phyloP scores from a whole-genome alignment of 1,284 basidiomycete species.

The Moesziomyces globuligerus region DNA sequence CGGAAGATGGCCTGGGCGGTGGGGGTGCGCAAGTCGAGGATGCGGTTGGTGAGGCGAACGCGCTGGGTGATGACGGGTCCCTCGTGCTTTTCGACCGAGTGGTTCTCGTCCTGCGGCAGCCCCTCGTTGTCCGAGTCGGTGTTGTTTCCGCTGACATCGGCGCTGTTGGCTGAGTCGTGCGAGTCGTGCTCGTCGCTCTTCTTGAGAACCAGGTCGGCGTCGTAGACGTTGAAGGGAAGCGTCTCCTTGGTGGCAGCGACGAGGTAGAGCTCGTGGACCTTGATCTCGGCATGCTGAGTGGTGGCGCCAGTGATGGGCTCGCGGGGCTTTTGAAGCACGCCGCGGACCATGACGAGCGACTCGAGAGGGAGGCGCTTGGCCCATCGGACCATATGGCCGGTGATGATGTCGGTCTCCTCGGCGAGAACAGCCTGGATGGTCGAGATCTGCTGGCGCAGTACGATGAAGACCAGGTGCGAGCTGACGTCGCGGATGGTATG shows the following conservation, averaged over 20 bases:
- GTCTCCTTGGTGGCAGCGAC: slow-evolving; percentile 48
- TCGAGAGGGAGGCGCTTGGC: slow-evolving; percentile 57
- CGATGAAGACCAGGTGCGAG: slow-evolving; percentile 59
- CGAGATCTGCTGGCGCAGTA: slow-evolving; percentile 57
- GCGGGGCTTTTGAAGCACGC: slow-evolving; percentile 52
- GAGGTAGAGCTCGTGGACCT: slow-evolving; percentile 56
- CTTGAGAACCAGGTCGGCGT: slow-evolving; percentile 54
- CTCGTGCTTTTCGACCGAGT: slow-evolving; percentile 33
- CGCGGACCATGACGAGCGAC: slow-evolving; percentile 57
- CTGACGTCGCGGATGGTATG: slow-evolving; percentile 60
- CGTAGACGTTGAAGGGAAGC: slow-evolving; percentile 63
- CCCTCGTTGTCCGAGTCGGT: slow-evolving; percentile 28
- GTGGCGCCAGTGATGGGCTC: slow-evolving; percentile 57
- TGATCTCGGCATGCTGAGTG: slow-evolving; percentile 56
- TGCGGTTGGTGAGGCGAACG: slow-evolving; percentile 59
- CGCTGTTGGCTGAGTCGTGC: slow-evolving; percentile 23
- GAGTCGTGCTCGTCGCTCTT: slow-evolving; percentile 43
- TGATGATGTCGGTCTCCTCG: slow-evolving; percentile 43
- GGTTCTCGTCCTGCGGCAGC: slow-evolving; percentile 27
- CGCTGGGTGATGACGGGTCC: slow-evolving; percentile 53
- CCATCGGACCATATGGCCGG: slow-evolving; percentile 63
- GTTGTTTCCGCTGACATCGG: slow-evolving; percentile 8
- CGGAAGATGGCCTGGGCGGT: slow-evolving; percentile 62
- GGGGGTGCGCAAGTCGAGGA: slow-evolving; percentile 62
- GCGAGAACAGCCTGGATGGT: slow-evolving; percentile 61